These are phyloP conservation scores for Lactarius evosmus DNA, from an alignment of 768 basidiomycete species.

Conservation along the genomic window DNA sequence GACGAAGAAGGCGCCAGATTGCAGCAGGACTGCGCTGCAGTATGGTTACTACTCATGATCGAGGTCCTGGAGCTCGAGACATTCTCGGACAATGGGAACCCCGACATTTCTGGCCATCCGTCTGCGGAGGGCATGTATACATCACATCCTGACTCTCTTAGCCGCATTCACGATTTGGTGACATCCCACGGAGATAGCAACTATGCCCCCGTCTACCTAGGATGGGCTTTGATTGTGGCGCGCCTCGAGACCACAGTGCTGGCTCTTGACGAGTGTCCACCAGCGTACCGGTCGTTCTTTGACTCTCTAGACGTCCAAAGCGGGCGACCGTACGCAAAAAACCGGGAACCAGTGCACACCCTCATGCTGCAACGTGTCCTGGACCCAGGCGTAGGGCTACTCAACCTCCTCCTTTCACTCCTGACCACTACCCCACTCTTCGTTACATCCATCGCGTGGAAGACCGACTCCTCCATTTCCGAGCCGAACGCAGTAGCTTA, in stretches of 20 bases:
- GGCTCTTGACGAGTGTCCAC: constrained; percentile 51
- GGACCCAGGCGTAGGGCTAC: constrained; percentile 56
- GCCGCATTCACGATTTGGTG: constrained; percentile 65
- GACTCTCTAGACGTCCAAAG: constrained; percentile 46
- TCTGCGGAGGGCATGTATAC: constrained; percentile 51
- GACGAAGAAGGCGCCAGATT: constrained; percentile 72
- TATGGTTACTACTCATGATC: constrained; percentile 77
- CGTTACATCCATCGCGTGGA: constrained; percentile 69
- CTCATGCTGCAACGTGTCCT: constrained; percentile 60
- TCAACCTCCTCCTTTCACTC: constrained; percentile 53
- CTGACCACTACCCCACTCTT: constrained; percentile 73
- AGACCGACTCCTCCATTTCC: constrained; percentile 60
- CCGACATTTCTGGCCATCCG: constrained; percentile 54
- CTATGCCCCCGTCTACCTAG: constrained; percentile 67
- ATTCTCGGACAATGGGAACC: constrained; percentile 48
- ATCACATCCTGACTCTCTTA: constrained; percentile 58
- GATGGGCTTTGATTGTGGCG: constrained; percentile 83
- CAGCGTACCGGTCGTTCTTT: constrained; percentile 54
- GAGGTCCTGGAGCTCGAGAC: constrained; percentile 80
- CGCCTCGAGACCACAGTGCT: constrained; percentile 48
- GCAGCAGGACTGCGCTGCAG: constrained; percentile 60
- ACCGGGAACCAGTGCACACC: constrained; percentile 51
- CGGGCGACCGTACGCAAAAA: constrained; percentile 48
- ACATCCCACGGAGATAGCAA: constrained; percentile 57
- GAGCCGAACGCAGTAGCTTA: constrained; percentile 78